Evolutionary conservation across 2,329 filamentous ascomycete genomes (phyloP).

Genomic region (Stagonosporopsis vannaccii): DNA sequence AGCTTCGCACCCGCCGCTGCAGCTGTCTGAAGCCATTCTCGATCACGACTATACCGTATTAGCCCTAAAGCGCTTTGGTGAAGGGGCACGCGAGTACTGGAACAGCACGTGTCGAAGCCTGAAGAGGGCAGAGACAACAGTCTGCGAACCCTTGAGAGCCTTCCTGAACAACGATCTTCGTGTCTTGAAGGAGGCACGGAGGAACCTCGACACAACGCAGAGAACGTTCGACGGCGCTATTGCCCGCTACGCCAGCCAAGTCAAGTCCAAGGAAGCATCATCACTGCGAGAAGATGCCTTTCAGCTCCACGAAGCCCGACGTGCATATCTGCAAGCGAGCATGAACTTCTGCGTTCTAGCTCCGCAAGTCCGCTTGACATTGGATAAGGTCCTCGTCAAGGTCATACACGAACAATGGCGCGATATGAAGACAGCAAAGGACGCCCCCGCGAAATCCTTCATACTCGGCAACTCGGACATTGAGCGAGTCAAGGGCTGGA

Average conservation of each 20-base stretch:
- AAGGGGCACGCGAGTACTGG: slow-evolving; percentile 90
- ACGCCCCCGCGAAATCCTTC: slow-evolving; percentile 68
- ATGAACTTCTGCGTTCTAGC: slow-evolving; percentile 92
- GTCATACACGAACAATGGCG: slow-evolving; percentile 88
- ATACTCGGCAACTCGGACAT: slow-evolving; percentile 78
- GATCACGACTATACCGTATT: slow-evolving; percentile 95
- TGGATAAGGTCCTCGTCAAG: slow-evolving; percentile 86
- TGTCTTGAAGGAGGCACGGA: slow-evolving; percentile 83
- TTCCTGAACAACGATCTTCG: slow-evolving; percentile 83
- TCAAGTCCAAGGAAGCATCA: slow-evolving; percentile 92
- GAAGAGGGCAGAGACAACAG: slow-evolving; percentile 77
- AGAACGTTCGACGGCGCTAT: slow-evolving; percentile 83
- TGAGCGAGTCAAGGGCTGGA: slow-evolving; percentile 91
- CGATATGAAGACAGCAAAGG: slow-evolving; percentile 78
- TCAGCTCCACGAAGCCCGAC: slow-evolving; percentile 89
- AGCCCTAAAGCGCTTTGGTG: slow-evolving; percentile 82
- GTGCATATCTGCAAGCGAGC: slow-evolving; percentile 87
- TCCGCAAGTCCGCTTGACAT: slow-evolving; percentile 80
- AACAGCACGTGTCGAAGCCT: slow-evolving; percentile 74
- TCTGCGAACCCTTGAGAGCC: slow-evolving; percentile 80
- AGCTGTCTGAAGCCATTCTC: slow-evolving; percentile 81
- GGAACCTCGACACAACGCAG: slow-evolving; percentile 78
- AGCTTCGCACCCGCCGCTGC: slow-evolving; percentile 75
- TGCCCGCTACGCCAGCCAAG: slow-evolving; percentile 81
- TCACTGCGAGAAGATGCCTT: slow-evolving; percentile 94